Evolutionary conservation across 805 yeast species (phyloP), one percentile per base, ranked within the genome.

Genomic region (Schwanniomyces yamadae): DNA sequence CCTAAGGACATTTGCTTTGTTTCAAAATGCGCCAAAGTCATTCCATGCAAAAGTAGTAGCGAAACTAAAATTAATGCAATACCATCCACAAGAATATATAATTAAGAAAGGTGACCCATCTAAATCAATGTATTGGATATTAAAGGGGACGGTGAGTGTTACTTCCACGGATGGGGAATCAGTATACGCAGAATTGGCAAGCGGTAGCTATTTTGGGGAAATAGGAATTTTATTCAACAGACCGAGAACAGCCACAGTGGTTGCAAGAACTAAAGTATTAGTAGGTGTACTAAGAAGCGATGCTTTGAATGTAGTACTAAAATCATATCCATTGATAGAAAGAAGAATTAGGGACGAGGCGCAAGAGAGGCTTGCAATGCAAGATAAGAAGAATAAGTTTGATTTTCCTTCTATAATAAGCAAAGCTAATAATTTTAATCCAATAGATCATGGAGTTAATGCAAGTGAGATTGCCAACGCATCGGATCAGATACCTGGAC

Each of bases 141-240:
- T 84, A 11, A 75, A 83, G 49, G 93, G 93, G 3, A 71, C 80
- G 0, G 91, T 84, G 2, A 77, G 79, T n/a, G 87, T 84, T 9
- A 77, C 88, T 0, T 78, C 86, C 10, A 74, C 84, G 1, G 93
- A 84, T 52, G 90, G 88, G 19, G 91, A 84, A 57, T 74, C 84
- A 3, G 69, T 78, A 3, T 81, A 80, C 49, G 89, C 90, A 1
- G 88, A 81, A 51, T 60, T 84, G 6, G 71, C 73, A 3, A 71
- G 81, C 4, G 91, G 91, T 2, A 70, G 81, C 14, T 82, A 80
- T 44, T 84, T 84, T 53, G 93, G 93, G 10, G 91, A 84, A 50
- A 83, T 84, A 36, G 91, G 91, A 6, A 82, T 84, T 28, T 59
- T 84, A 20, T 83, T 80, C 60, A 80, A 81, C 53, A 63, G 90